Percentiles rank a stretch among this genome's conserved stretches.
phyloP scores from a whole-genome alignment of 768 basidiomycete genomes.

The Lactifluus hygrophoroides region DNA sequence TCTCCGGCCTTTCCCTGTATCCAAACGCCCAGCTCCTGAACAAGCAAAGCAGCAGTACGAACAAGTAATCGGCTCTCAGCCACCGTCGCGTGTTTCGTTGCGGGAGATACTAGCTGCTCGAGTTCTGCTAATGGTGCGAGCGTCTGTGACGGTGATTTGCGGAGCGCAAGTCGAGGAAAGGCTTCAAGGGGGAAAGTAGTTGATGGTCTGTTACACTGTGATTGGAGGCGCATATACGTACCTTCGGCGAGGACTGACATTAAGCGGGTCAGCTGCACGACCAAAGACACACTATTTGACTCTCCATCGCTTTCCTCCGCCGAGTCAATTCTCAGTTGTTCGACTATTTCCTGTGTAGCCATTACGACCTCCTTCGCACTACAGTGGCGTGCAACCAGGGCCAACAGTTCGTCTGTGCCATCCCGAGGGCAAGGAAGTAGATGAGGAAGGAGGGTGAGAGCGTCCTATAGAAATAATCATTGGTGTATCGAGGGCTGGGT shows the following conservation, averaged over 20 bases:
- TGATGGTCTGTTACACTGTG: not conserved
- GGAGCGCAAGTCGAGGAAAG: constrained; percentile 21
- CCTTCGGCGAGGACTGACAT: constrained; percentile 21
- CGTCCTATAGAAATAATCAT: constrained; percentile 28
- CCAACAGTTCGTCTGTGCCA: constrained; percentile 29
- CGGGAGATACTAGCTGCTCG: constrained; percentile 2
- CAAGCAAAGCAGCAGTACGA: not conserved
- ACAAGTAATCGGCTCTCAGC: constrained; percentile 11
- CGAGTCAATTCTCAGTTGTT: constrained; percentile 23
- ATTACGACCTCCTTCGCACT: constrained; percentile 38
- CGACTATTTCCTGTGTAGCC: constrained; percentile 33
- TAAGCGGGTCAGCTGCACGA: constrained; percentile 22
- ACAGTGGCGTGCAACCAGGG: constrained; percentile 24
- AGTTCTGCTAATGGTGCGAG: constrained; percentile 11
- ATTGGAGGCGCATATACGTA: constrained; percentile 1
- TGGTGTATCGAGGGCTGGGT: not conserved
- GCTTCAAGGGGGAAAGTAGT: constrained; percentile 13
- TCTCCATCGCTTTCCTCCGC: constrained; percentile 19
- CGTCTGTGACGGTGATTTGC: constrained; percentile 11
- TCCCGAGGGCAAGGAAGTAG: constrained; percentile 28
- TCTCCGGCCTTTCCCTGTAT: not conserved
- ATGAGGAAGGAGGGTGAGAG: constrained; percentile 31
- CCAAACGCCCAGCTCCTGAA: constrained; percentile 12
- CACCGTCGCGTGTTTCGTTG: not conserved
- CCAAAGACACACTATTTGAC: not conserved